Evolutionary conservation across 768 basidiomycete genomes (phyloP).

Genomic region (Pleurotus ostreatus): DNA sequence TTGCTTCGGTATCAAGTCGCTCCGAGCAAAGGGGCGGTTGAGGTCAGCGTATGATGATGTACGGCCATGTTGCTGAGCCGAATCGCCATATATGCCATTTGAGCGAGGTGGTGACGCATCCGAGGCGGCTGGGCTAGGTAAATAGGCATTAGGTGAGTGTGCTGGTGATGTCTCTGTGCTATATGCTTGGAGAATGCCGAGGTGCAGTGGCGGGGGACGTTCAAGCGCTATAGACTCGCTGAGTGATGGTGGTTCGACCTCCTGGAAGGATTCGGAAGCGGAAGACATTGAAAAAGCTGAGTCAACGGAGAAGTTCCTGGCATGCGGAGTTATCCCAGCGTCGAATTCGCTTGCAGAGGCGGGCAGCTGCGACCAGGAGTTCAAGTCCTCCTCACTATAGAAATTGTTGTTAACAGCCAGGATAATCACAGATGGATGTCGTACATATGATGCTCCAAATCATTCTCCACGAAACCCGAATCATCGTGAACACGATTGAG

Average conservation of each 20-base stretch:
- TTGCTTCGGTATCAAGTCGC: conserved; percentile 57
- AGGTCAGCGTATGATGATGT: conserved; percentile 48
- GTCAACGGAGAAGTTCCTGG: conserved; percentile 58
- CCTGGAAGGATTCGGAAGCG: conserved; percentile 32
- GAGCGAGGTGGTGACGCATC: conserved; percentile 27
- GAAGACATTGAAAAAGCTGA: conserved; percentile 53
- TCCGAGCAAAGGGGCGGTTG: conserved; percentile 28
- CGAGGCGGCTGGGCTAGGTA: conserved; percentile 56
- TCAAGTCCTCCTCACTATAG: conserved; percentile 34
- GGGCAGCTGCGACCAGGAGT: conserved; percentile 36
- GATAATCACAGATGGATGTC: conserved; percentile 13
- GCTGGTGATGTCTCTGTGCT: conserved; percentile 41
- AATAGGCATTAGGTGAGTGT: conserved; percentile 48
- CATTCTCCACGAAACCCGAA: conserved; percentile 43
- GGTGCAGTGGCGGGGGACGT: conserved; percentile 45
- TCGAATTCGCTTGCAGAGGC: conserved; percentile 29
- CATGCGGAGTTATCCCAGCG: conserved; percentile 42
- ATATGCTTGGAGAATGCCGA: conserved; percentile 39
- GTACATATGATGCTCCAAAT: conserved; percentile 38
- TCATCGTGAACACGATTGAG: conserved; percentile 47
- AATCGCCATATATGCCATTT: conserved; percentile 33
- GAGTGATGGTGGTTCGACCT: conserved; percentile 16
- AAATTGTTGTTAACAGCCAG: conserved; percentile 10
- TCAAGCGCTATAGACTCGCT: conserved; percentile 23
- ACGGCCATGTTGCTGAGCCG: conserved; percentile 35